Conservation (phyloP, 2,329 filamentous ascomycete species). For the Hymenoscyphus scutula region DNA sequence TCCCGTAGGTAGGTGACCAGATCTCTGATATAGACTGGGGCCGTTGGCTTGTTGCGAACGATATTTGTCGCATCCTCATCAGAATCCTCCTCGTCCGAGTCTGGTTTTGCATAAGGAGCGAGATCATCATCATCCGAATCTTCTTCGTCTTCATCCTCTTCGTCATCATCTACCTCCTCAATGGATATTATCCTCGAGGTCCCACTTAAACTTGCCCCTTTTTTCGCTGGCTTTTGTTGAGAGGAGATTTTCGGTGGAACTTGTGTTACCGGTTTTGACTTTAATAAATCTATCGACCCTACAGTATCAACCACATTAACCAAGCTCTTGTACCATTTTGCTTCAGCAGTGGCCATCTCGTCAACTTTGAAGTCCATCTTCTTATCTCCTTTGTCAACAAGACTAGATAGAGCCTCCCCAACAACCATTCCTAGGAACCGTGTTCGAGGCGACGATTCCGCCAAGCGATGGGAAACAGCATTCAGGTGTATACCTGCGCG, state of each 20-base stretch:
- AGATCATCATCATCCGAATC: constrained; percentile 50
- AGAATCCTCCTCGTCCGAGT: constrained; percentile 85
- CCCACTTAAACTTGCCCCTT: constrained; percentile 32
- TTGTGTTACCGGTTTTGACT: constrained; percentile 27
- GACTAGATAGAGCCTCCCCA: constrained; percentile 65
- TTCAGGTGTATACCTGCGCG: constrained; percentile 72
- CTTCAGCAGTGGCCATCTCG: constrained; percentile 71
- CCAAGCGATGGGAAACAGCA: constrained; percentile 80
- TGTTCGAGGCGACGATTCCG: constrained; percentile 69
- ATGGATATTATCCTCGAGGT: constrained; percentile 48
- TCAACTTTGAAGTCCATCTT: constrained; percentile 82
- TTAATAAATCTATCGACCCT: constrained; percentile 55
- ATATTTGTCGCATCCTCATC: constrained; percentile 90
- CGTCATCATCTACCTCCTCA: constrained; percentile 63
- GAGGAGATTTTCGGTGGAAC: constrained; percentile 18
- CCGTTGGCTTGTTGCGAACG: constrained; percentile 74
- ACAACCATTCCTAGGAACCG: constrained; percentile 87
- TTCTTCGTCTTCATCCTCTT: constrained; percentile 47
- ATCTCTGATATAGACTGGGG: constrained; percentile 89
- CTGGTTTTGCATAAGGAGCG: constrained; percentile 77
- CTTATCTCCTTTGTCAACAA: constrained; percentile 63
- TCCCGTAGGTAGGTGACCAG: constrained; percentile 77
- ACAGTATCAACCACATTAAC: constrained; percentile 59
- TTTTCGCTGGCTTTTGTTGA: constrained; percentile 33
- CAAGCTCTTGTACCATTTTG: constrained; percentile 70